Base-by-base conservation (phyloP, 257 asterid genomes). In the Vinca minor region DNA sequence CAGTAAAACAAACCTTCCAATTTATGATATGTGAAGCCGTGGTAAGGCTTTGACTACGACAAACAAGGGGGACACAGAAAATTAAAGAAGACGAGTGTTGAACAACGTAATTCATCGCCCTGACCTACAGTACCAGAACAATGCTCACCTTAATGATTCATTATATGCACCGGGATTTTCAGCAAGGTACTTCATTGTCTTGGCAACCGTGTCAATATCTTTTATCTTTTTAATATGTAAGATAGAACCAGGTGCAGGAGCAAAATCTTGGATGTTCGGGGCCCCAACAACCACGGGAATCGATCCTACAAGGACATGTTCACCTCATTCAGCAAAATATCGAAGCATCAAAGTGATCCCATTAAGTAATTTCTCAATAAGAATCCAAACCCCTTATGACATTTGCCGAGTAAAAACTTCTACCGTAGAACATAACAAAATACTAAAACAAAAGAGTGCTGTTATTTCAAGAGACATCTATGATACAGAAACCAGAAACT, bases 251-350 rank as follows among this genome's bases (percentile, higher is more conserved):
- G 86, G 83, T 70, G 83, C 70, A 36, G 98, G 98, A 62, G 98
- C 85, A 77, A 84, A 93, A 47, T 93, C 98, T 81, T 82, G 80
- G 77, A 93, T 89, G 74, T 93, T 93, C 57, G 96, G 96, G 60
- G 98, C 94, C 29, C 98, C 98, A 59, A 93, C 79, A 45, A 89
- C 96, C 66, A 93, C 95, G 15, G 98, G 98, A 62, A 93, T 77
- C 62, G 88, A 66, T 64, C 98, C 98, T 89, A 63, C 48, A 80
- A 59, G 60, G 65, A 47, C 45, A 50, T 31, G 5, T 21, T 31
- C 63, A 62, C 39, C 54, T 52, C 70, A 54, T 49, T 73, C 59
- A 78, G 76, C 65, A 69, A 62, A 64, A 32, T 42, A 31, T 28
- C 34, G 34, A 57, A 46, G 50, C 65, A 69, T 26, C 42, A 61